Evolutionary conservation across 768 basidiomycete species (phyloP), one percentile per base, ranked within the genome.

Genomic region (Leucosporidium scottii): DNA sequence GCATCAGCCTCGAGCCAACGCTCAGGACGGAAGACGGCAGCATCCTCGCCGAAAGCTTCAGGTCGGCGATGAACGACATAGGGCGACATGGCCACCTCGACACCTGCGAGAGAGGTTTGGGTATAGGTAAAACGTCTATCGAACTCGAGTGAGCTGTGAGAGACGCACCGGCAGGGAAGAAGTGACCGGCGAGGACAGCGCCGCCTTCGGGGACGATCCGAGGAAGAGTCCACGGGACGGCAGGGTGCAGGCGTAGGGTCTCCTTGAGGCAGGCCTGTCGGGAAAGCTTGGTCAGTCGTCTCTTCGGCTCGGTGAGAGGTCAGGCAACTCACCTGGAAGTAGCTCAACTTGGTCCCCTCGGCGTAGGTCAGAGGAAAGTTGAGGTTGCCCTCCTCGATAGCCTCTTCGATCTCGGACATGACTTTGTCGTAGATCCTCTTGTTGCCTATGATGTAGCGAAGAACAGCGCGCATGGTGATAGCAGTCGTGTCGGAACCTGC

Each of bases 241-340:
- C 68, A 5, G 71, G 71, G 49, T 74, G 68, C 1, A 74, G 59
- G 6, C 73, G 65, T 15, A 74, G 58, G 15, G 71, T 61, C 59
- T 74, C 73, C 51, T 74, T 72, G 34, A 74, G 44, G 59, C 71
- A 74, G 3, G 71, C 73, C 39, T 69, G 51, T 3, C 17, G 6
- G 50, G n/a, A n/a, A n/a, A n/a, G n/a, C n/a, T n/a, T n/a, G n/a
- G n/a, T n/a, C n/a, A n/a, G n/a, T n/a, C n/a, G n/a, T n/a, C n/a
- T n/a, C n/a, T n/a, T n/a, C n/a, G n/a, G n/a, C n/a, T n/a, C n/a
- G n/a, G n/a, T n/a, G n/a, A n/a, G n/a, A n/a, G n/a, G n/a, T n/a
- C 34, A 34, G 34, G 5, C 34, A 23, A 36, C 56, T 34, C 21
- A 36, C 30, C 34, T 57, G 56, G 44, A 60, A 60, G 44, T 18